Evolutionary conservation across 345 rosid genomes (phyloP).

Genomic region (Leavenworthia alabamica): DNA sequence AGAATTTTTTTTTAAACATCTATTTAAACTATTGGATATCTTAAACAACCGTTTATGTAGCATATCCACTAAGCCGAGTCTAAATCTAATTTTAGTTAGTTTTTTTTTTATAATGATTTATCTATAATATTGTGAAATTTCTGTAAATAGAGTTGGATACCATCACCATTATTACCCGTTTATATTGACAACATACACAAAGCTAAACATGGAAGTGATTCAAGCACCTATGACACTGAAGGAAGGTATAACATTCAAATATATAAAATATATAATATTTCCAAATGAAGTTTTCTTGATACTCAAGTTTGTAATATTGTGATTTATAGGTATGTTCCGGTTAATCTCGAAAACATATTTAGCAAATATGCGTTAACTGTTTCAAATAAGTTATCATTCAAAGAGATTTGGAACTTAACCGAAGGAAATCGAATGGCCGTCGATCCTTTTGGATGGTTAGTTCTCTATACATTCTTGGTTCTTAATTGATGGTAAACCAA

Average conservation of each 20-base stretch:
- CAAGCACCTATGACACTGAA: slow-evolving; percentile 68
- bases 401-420: slow-evolving; percentile 69
- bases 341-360: slow-evolving; percentile 54
- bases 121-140: not conserved
- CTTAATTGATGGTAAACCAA: not conserved
- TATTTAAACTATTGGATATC: too few relatives aligned
- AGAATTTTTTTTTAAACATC: too few relatives aligned
- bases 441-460: slow-evolving; percentile 66
- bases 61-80: too few relatives aligned
- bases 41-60: too few relatives aligned
- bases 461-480: not conserved
- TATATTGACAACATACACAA: slow-evolving; percentile 66
- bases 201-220: slow-evolving; percentile 73
- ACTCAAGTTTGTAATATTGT: not conserved
- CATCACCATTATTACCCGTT: slow-evolving; percentile 58
- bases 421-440: slow-evolving; percentile 49
- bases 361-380: slow-evolving; percentile 60
- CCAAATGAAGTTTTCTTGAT: not conserved
- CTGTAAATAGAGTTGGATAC: slow-evolving; percentile 55
- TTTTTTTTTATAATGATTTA: not conserved
- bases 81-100: not conserved
- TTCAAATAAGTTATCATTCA: slow-evolving; percentile 41
- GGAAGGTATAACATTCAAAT: slow-evolving; percentile 51
- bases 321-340: slow-evolving; percentile 51
- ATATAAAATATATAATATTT: not conserved